phyloP scores from a whole-genome alignment of 306 rosid species.

The Quercus cerris region DNA sequence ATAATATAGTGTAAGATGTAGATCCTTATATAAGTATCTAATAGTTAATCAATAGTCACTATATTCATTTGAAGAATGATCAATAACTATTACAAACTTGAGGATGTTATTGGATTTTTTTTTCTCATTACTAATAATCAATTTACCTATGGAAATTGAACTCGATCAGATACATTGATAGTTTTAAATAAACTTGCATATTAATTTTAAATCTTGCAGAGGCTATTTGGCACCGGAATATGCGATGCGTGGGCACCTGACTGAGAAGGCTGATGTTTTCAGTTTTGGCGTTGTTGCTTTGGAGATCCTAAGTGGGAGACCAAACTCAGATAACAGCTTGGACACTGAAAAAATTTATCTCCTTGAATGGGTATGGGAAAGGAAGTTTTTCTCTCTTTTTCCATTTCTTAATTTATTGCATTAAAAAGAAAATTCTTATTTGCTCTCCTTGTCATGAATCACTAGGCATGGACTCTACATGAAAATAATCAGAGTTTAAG shows the following conservation, averaged over 20 bases:
- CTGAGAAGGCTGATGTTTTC: slow-evolving; percentile 82
- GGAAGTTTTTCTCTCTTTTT: not conserved
- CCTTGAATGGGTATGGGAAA: slow-evolving; percentile 59
- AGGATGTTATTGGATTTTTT: too few species aligned
- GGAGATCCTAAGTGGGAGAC: slow-evolving; percentile 72
- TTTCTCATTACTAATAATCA: too few species aligned
- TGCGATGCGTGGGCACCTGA: slow-evolving; percentile 86
- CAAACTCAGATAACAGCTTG: slow-evolving; percentile 55
- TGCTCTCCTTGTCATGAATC: too few species aligned
- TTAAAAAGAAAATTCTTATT: too few species aligned
- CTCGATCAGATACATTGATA: accelerated
- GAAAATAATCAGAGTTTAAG: slow-evolving; percentile 36
- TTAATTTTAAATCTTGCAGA: slow-evolving; percentile 29
- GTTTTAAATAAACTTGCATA: not conserved
- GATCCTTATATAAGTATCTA: too few species aligned
- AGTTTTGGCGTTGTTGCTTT: slow-evolving; percentile 80
- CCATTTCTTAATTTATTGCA: too few species aligned
- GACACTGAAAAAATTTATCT: slow-evolving; percentile 57
- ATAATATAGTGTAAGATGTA: too few species aligned
- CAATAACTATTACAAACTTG: too few species aligned
- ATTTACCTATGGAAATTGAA: too few species aligned
- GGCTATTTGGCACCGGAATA: slow-evolving; percentile 89
- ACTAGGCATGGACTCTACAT: slow-evolving; percentile 63
- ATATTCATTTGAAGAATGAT: too few species aligned
- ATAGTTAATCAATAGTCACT: too few species aligned